Percentiles rank a stretch among this genome's conserved stretches.
These are phyloP conservation scores for Smallanthus sonchifolius DNA, from an alignment of 129 eudicot genomes.

Conservation along the genomic window DNA sequence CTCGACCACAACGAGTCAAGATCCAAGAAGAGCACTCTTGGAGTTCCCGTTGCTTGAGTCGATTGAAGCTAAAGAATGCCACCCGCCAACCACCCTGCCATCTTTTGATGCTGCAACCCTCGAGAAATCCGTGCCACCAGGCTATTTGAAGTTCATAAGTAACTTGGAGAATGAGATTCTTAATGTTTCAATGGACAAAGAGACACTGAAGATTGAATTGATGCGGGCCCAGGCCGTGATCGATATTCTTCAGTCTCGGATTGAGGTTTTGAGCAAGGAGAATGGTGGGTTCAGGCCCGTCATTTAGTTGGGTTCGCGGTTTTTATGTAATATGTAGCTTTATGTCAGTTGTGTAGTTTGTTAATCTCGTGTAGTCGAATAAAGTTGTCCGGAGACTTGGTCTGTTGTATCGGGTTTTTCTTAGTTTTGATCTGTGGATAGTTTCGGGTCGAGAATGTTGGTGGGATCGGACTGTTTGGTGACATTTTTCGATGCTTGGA, in stretches of 20 bases:
- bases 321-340: not conserved
- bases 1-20: conserved; percentile 7
- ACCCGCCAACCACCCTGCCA: not conserved
- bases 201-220: not conserved
- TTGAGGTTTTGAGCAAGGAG: conserved; percentile 5
- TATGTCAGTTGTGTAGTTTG: not conserved
- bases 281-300: not conserved
- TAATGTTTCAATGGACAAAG: not conserved
- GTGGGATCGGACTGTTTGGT: not conserved
- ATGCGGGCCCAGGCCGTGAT: conserved; percentile 5
- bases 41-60: not conserved
- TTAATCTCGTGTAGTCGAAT: not conserved
- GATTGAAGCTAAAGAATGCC: not conserved
- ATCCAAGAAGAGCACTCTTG: not conserved
- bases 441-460: not conserved
- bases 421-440: not conserved
- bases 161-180: not conserved
- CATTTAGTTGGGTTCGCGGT: not conserved
- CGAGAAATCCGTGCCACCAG: not conserved
- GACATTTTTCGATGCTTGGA: not conserved
- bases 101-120: conserved; percentile 1
- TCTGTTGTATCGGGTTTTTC: not conserved
- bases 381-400: not conserved
- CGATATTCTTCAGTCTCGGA: not conserved
- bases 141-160: not conserved